phyloP scores from a whole-genome alignment of 2,329 filamentous ascomycete species.

The Colletotrichum costaricense region DNA sequence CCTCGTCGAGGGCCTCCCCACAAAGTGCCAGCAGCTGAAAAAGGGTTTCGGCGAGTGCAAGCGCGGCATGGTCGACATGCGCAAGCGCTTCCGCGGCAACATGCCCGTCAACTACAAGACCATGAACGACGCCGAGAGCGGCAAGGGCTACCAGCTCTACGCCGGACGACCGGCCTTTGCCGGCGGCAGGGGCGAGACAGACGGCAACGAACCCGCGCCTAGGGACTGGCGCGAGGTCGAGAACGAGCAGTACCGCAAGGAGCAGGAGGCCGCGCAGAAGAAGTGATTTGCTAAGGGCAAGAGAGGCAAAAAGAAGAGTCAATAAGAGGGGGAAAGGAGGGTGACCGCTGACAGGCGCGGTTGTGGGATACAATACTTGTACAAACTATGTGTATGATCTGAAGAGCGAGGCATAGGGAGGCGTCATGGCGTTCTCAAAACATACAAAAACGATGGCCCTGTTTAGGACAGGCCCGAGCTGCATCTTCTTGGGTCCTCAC shows the following conservation, averaged over 20 bases:
- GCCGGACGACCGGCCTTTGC: slow-evolving; percentile 79
- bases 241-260: slow-evolving; percentile 68
- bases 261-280: slow-evolving; percentile 43
- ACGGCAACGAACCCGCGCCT: slow-evolving; percentile 72
- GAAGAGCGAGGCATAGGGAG: slow-evolving; percentile 30
- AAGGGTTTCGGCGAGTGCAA: slow-evolving; percentile 96
- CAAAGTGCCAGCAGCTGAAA: slow-evolving; percentile 90
- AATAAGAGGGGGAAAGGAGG: not conserved
- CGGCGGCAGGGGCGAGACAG: slow-evolving; percentile 72
- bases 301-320: not conserved
- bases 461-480: not conserved
- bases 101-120: slow-evolving; percentile 78
- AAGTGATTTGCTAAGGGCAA: slow-evolving; percentile 36
- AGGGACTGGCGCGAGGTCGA: slow-evolving; percentile 73
- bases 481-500: not conserved
- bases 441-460: not conserved
- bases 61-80: slow-evolving; percentile 97
- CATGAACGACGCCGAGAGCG: slow-evolving; percentile 70
- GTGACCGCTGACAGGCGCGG: not conserved
- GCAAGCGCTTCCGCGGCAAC: slow-evolving; percentile 96
- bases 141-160: slow-evolving; percentile 78
- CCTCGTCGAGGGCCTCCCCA: slow-evolving; percentile 83
- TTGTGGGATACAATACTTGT: slow-evolving; percentile 8
- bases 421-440: slow-evolving; percentile 32
- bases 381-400: slow-evolving; percentile 34